These are phyloP conservation scores for Trypanosoma melophagium DNA, from an alignment of 208 protist genomes.

Conservation along the genomic window DNA sequence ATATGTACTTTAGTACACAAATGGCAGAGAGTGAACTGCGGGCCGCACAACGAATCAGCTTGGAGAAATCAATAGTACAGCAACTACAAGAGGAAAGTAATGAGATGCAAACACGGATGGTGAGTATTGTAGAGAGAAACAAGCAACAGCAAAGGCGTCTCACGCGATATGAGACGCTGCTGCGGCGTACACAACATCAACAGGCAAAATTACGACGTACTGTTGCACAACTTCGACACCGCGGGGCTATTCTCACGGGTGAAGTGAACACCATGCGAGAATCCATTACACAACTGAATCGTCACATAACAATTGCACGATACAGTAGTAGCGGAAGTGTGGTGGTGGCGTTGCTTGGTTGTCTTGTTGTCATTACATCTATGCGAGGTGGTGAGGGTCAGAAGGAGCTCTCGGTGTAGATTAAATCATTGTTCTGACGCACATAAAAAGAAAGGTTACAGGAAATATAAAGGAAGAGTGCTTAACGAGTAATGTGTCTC, in stretches of 20 bases:
- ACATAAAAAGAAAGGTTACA: no score
- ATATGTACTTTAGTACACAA: constrained; percentile 30
- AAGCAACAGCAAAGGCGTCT: background rate
- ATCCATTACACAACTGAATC: background rate
- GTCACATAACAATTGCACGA: background rate
- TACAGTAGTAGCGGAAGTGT: background rate
- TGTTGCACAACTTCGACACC: background rate
- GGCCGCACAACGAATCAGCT: constrained; percentile 14
- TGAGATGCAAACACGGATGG: background rate
- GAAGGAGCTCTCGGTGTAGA: no score
- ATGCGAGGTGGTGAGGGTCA: no score
- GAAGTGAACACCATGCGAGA: background rate
- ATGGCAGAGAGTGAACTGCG: constrained; percentile 10
- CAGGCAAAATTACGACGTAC: background rate
- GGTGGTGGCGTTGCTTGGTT: background rate
- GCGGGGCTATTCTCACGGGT: background rate
- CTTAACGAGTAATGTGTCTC: no score
- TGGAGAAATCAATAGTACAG: constrained; percentile 22
- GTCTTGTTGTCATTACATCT: background rate
- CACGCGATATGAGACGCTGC: background rate
- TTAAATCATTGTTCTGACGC: no score
- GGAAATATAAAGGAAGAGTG: no score
- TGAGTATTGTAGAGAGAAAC: background rate
- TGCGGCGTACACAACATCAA: background rate
- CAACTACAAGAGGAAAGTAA: constrained; percentile 4